Evolutionary conservation across 306 rosid species (phyloP).

Genomic region (Trichosanthes truncata): DNA sequence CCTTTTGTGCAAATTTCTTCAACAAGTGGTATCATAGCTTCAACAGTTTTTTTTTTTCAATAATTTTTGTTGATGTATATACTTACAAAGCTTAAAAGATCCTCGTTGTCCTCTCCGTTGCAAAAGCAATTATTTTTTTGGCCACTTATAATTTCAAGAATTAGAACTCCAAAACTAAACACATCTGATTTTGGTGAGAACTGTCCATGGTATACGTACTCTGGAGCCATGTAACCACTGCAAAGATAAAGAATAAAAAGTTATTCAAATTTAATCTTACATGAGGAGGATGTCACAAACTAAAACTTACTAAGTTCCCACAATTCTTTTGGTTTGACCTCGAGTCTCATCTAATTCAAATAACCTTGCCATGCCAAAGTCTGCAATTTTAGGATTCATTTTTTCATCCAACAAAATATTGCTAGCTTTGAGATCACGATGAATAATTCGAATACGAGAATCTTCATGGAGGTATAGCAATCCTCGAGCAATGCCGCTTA

Average conservation of each 20-base stretch:
- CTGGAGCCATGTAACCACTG: not conserved
- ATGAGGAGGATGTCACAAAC: not conserved
- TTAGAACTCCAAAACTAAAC: not conserved
- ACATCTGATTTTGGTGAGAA: not conserved
- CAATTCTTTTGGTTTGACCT: conserved; percentile 35
- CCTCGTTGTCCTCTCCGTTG: not conserved
- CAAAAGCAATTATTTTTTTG: not conserved
- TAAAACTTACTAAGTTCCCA: conserved; percentile 59
- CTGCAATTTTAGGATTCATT: conserved; percentile 55
- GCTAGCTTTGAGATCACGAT: conserved; percentile 60
- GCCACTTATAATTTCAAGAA: not conserved
- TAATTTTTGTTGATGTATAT: too few relatives aligned
- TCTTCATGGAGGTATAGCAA: conserved; percentile 57
- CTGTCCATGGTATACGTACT: not conserved
- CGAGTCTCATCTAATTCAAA: conserved; percentile 31
- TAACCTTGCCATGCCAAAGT: conserved; percentile 66
- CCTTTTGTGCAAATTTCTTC: too few relatives aligned
- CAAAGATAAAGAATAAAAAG: not conserved
- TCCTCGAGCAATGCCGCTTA: conserved; percentile 3
- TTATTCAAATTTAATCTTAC: not conserved
- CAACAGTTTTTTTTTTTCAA: too few relatives aligned
- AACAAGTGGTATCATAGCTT: too few relatives aligned
- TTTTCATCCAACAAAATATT: conserved; percentile 40
- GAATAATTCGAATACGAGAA: conserved; percentile 46
- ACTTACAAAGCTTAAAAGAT: not conserved